Evolutionary conservation across 1,284 basidiomycete genomes (phyloP).

Genomic region (Malassezia dermatis): DNA sequence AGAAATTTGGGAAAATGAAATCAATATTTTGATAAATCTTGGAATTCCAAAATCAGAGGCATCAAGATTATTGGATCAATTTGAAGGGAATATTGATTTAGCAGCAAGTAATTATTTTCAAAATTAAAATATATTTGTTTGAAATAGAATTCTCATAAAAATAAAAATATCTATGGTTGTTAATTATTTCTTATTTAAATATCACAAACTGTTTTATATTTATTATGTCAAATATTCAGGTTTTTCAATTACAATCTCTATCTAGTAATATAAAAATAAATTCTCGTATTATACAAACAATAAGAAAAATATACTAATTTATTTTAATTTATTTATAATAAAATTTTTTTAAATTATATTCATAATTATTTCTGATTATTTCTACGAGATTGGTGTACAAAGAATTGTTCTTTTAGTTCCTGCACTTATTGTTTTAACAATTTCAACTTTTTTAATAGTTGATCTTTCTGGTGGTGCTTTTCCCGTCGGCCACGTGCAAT

Average conservation of each 20-base stretch:
- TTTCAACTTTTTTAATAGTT: slow-evolving; percentile 4
- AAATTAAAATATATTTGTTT: slow-evolving; percentile 1
- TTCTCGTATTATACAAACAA: too few relatives aligned
- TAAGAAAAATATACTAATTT: not conserved
- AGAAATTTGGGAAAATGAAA: not conserved
- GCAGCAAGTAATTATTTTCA: slow-evolving; percentile 14
- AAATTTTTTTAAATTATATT: not conserved
- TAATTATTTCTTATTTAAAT: not conserved
- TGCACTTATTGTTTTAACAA: slow-evolving; percentile 6
- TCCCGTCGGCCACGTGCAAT: slow-evolving; percentile 7
- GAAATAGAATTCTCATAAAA: not conserved
- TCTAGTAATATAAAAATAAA: too few relatives aligned
- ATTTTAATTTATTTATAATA: not conserved
- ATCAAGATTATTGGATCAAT: slow-evolving; percentile 2
- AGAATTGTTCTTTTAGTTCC: slow-evolving; percentile 10
- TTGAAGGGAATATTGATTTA: slow-evolving; percentile 6
- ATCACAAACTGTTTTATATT: too few relatives aligned
- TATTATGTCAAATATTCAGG: not conserved
- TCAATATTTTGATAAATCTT: slow-evolving; percentile 1
- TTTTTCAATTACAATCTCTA: not conserved
- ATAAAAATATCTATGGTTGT: not conserved
- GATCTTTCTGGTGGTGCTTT: not conserved
- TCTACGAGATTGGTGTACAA: not conserved
- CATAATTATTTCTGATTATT: not conserved
- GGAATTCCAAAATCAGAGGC: slow-evolving; percentile 4